Evolutionary conservation across 1,284 basidiomycete genomes (phyloP).

Genomic region (Moniliophthora roreri): DNA sequence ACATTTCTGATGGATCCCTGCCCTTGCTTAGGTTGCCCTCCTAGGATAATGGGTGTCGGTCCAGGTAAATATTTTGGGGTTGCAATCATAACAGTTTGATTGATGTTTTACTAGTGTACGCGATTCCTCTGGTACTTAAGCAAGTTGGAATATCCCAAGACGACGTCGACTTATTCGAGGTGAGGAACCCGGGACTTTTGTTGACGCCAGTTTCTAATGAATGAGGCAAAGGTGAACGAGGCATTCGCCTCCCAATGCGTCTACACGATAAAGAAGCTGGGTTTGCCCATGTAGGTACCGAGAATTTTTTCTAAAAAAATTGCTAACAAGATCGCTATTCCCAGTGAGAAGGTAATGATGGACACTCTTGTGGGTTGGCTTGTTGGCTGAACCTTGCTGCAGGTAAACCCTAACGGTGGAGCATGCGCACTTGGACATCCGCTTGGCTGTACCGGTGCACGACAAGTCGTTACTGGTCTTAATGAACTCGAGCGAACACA

Average conservation of each 20-base stretch:
- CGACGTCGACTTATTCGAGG: slow-evolving; percentile 84
- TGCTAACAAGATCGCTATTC: not conserved
- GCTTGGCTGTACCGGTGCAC: slow-evolving; percentile 86
- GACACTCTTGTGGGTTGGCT: not conserved
- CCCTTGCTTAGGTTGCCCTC: slow-evolving; percentile 53
- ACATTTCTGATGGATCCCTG: not conserved
- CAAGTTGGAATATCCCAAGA: slow-evolving; percentile 62
- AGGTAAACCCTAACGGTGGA: slow-evolving; percentile 90
- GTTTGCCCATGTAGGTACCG: slow-evolving; percentile 50
- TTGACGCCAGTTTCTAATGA: slow-evolving; percentile 1
- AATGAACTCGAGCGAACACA: slow-evolving; percentile 78
- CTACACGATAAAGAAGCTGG: slow-evolving; percentile 76
- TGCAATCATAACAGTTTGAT: not conserved
- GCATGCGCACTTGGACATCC: slow-evolving; percentile 89
- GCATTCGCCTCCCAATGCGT: slow-evolving; percentile 89
- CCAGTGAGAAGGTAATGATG: slow-evolving; percentile 35
- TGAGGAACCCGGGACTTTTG: slow-evolving; percentile 23
- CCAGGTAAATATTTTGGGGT: not conserved
- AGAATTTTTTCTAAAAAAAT: slow-evolving; percentile 5
- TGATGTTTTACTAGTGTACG: slow-evolving; percentile 42
- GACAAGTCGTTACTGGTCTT: slow-evolving; percentile 87
- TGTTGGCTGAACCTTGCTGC: slow-evolving; percentile 42
- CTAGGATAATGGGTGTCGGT: slow-evolving; percentile 83
- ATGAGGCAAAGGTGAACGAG: slow-evolving; percentile 78
- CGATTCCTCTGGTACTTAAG: slow-evolving; percentile 71